Evolutionary conservation across 495 filamentous ascomycete genomes (phyloP), one percentile per base, ranked within the genome.

Genomic region (Hypomontagnella monticulosa): DNA sequence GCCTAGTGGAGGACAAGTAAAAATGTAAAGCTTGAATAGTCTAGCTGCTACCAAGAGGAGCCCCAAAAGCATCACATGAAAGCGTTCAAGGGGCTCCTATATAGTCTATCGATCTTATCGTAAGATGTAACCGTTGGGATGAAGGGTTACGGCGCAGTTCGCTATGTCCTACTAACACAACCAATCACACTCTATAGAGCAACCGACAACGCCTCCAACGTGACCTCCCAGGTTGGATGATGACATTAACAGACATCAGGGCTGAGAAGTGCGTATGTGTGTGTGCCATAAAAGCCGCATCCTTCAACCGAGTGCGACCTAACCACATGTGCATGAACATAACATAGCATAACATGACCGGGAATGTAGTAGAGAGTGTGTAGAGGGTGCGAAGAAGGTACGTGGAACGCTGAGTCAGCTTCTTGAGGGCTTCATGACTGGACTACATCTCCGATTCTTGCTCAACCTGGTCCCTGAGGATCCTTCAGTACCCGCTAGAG

Each of bases 321-420:
- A 20, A 19, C 8, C 32, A 61, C 48, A 53, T 61, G 57, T 40
- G 34, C 43, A 57, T 47, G n/a, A 57, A 14, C 12, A 37, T 57
- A 30, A 15, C 6, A 11, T 23, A 19, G 9, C 12, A 37, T 57
- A 30, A 15, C 6, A 11, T 23, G 12, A 11, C 36, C 3, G 2
- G 18, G 20, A 12, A 10, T 7, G 15, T 43, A 34, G 10, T 27
- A 27, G 23, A 27, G 23, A 6, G 23, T 27, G 23, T 6, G 2
- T 27, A 27, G 6, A 27, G 23, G 23, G 6, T 27, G 23, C 3
- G 23, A 3, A 27, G 23, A 27, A 27, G 23, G 9, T 27, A 6
- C 3, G 23, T 27, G 6, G 23, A 27, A 27, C 3, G 9, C 15
- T 44, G 23, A 37, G 38, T 37, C 47, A 52, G 46, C 37, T 42